phyloP scores from a whole-genome alignment of 257 asterid genomes.

The Primulina tabacum region DNA sequence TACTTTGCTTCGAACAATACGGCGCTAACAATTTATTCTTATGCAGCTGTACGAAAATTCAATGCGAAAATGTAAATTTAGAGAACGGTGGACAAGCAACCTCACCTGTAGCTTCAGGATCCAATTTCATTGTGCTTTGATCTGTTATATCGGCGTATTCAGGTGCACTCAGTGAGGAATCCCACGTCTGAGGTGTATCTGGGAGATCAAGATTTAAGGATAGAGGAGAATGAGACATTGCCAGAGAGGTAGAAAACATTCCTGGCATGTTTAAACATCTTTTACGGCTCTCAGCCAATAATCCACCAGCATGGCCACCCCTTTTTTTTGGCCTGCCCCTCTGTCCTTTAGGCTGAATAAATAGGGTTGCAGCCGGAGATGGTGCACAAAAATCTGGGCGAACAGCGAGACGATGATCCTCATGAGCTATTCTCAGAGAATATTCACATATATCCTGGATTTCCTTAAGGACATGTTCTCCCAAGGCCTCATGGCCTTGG shows the following conservation, averaged over 20 bases:
- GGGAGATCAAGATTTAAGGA: conserved; percentile 36
- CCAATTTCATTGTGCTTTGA: conserved; percentile 38
- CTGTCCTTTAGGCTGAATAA: conserved; percentile 46
- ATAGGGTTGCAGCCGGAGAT: conserved; percentile 33
- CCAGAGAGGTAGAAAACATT: conserved; percentile 34
- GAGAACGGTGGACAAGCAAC: conserved; percentile 1
- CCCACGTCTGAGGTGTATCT: conserved; percentile 55
- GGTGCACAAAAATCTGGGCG: conserved; percentile 43
- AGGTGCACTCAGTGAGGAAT: conserved; percentile 38
- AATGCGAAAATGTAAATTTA: neutral
- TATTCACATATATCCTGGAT: conserved; percentile 65
- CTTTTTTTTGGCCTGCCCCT: conserved; percentile 70
- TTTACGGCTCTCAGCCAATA: conserved; percentile 38
- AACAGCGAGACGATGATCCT: conserved; percentile 52
- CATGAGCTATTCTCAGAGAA: conserved; percentile 60
- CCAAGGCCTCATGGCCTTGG: conserved; percentile 47
- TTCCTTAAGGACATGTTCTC: conserved; percentile 55
- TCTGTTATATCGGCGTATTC: conserved; percentile 39
- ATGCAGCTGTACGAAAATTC: conserved; percentile 4
- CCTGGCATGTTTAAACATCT: conserved; percentile 34
- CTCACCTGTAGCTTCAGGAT: conserved; percentile 42
- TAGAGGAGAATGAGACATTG: conserved; percentile 35
- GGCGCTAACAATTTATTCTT: conserved; percentile 4
- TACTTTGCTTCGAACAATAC: conserved; percentile 10
- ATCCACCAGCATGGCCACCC: conserved; percentile 44